Evolutionary conservation across 768 basidiomycete genomes (phyloP).

Genomic region (Boletellus ananas): DNA sequence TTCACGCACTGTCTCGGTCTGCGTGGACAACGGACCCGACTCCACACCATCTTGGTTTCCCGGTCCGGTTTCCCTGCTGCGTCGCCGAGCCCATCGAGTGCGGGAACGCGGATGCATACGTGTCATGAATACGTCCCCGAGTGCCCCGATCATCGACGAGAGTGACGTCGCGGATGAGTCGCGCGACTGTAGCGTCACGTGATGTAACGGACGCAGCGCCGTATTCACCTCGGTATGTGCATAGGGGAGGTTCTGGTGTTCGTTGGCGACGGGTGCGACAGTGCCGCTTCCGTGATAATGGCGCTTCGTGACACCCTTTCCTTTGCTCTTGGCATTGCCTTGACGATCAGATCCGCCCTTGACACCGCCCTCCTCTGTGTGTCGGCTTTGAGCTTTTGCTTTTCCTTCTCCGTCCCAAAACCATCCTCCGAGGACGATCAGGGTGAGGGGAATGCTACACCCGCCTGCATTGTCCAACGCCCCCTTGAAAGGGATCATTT

Average conservation of each 20-base stretch:
- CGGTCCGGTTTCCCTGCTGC: not conserved
- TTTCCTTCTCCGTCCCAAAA: conserved; percentile 51
- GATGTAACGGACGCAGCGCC: not conserved
- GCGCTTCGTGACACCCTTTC: conserved; percentile 1
- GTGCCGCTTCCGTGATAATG: not conserved
- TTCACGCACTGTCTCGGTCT: conserved; percentile 3
- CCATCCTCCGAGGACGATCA: conserved; percentile 91
- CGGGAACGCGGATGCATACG: conserved; percentile 3
- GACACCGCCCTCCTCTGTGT: not conserved
- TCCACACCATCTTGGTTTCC: conserved; percentile 6
- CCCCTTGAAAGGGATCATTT: conserved; percentile 63
- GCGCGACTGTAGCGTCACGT: not conserved
- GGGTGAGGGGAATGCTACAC: conserved; percentile 83
- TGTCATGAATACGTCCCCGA: conserved; percentile 14
- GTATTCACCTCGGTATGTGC: not conserved
- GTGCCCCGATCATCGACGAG: conserved; percentile 18
- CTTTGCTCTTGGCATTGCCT: conserved; percentile 2
- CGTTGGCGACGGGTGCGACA: not conserved
- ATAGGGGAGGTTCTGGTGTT: not conserved
- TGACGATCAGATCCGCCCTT: not conserved
- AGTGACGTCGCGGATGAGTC: conserved; percentile 16
- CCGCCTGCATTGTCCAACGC: conserved; percentile 65
- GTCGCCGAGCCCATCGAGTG: not conserved
- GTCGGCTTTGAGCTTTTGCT: not conserved
- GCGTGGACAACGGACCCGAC: conserved; percentile 1